These are phyloP conservation scores for Cicer judaicum DNA, from an alignment of 306 rosid species.

Conservation along the genomic window DNA sequence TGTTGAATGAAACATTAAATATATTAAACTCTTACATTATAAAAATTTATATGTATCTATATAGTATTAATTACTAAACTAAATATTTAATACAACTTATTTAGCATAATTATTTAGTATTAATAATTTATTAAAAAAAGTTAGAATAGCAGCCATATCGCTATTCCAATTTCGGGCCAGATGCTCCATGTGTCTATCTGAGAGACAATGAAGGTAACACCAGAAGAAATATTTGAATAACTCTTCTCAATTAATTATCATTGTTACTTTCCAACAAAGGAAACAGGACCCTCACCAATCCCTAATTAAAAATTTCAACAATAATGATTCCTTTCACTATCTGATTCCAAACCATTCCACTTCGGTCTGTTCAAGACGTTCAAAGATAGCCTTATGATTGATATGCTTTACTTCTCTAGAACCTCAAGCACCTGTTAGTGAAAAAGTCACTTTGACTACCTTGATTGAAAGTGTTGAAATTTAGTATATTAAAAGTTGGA, in stretches of 20 bases:
- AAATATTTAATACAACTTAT: not conserved
- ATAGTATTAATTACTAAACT: not conserved
- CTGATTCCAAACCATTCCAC: not conserved
- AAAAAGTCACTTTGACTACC: slow-evolving; percentile 36
- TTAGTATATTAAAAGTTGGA: slow-evolving; percentile 19
- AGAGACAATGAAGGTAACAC: not conserved
- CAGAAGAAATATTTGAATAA: not conserved
- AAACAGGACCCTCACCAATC: not conserved
- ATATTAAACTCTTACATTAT: no score
- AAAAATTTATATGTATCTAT: not conserved
- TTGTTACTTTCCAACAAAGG: slow-evolving; percentile 9
- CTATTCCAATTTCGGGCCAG: not conserved
- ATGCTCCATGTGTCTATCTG: not conserved
- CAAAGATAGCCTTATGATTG: not conserved
- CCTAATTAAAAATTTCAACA: slow-evolving; percentile 1
- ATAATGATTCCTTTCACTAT: not conserved
- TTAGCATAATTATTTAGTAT: not conserved
- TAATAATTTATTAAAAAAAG: not conserved
- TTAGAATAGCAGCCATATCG: not conserved
- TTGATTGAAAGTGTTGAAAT: slow-evolving; percentile 17
- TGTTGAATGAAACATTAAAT: no score
- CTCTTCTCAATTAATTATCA: not conserved
- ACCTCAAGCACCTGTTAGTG: slow-evolving; percentile 23
- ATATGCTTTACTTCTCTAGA: slow-evolving; percentile 19
- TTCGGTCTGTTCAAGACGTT: not conserved